Base-by-base conservation (phyloP, 495 filamentous ascomycete genomes). In the Polyplosphaeria fusca region DNA sequence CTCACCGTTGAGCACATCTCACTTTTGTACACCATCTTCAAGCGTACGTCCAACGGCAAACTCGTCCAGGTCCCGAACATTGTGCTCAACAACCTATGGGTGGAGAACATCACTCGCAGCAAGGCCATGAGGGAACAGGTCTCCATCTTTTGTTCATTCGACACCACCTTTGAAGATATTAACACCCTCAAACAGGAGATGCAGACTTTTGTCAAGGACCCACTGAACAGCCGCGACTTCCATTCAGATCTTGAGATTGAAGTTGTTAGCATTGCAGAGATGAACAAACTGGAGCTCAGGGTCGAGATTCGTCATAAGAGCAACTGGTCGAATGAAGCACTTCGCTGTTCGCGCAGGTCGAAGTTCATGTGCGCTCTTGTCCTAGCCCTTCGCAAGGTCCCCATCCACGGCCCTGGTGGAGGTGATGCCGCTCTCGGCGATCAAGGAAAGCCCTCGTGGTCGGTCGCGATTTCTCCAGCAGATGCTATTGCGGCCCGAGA, bases 361-460 rank as follows among this genome's bases (percentile, higher is more conserved):
- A 96, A 95, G 70, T 96, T 98, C 75, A 93, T 97, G 83, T 95
- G 91, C 65, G 93, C 93, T 2, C 77, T 98, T 37, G 85, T 95
- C 5, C 73, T 90, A 9, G 91, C 93, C 7, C 76, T 96, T 30
- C 86, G 88, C 71, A 86, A 84, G 70, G 80, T 98, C 14, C 90
- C 89, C 3, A 94, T 98, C 66, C 84, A 91, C 63, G 82, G 72
- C 22, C 91, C 92, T 55, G 91, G 88, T 24, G 87, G 81, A 30
- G 87, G 85, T 39, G 77, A 76, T 55, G 82, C 87, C 26, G 61
- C 78, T 18, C 72, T 89, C 0, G 89, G 89, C 18, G 84, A 82
- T 27, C 77, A 79, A 12, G 77, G 74, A 19, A 87, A 90, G 64
- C 89, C 89, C 0, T 70, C 76, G 4, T 94, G 90, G 70, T 81